Evolutionary conservation across 2,329 filamentous ascomycete genomes (phyloP).

Genomic region (Penicillium janthinellum): DNA sequence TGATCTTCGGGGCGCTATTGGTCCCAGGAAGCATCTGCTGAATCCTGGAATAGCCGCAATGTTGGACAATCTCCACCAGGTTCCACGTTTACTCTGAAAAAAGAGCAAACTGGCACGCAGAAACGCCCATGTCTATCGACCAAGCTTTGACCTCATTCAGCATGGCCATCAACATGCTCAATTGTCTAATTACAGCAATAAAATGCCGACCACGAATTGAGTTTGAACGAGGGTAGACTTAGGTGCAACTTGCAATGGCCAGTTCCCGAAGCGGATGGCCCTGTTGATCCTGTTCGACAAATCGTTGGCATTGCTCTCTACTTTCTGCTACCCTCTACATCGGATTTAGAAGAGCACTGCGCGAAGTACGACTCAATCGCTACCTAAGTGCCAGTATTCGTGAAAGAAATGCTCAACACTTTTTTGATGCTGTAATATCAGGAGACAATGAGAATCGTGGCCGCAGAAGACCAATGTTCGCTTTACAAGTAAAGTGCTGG

Average conservation of each 20-base stretch:
- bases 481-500: background rate
- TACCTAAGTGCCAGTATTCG: background rate
- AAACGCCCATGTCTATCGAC: background rate
- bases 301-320: background rate
- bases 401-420: background rate
- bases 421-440: background rate
- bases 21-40: background rate
- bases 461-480: background rate
- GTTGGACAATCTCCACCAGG: background rate
- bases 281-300: background rate
- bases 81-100: background rate
- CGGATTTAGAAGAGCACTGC: background rate
- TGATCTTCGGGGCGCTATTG: background rate
- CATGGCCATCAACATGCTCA: background rate
- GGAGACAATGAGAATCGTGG: background rate
- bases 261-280: background rate
- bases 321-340: background rate
- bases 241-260: background rate
- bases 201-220: background rate
- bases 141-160: background rate
- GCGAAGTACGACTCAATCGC: background rate
- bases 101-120: background rate
- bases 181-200: constrained; percentile 1
- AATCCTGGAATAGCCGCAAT: background rate
- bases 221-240: background rate